phyloP scores from a whole-genome alignment of 2,329 filamentous ascomycete genomes.

The Fusarium domesticum region DNA sequence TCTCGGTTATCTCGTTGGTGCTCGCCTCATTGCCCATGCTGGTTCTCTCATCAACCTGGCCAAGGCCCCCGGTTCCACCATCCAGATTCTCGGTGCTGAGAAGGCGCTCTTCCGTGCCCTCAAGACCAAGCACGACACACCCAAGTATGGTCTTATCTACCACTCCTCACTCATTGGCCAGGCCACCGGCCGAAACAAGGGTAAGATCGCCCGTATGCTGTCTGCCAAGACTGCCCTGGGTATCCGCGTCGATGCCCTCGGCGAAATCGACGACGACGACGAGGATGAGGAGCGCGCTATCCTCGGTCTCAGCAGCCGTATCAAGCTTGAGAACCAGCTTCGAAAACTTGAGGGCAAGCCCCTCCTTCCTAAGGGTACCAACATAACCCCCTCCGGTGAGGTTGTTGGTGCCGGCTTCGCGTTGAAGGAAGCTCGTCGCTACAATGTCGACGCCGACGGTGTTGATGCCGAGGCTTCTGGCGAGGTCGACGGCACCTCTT shows the following conservation, averaged over 20 bases:
- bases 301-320: slow-evolving; percentile 69
- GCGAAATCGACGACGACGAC: slow-evolving; percentile 57
- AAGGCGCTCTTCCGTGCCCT: slow-evolving; percentile 97
- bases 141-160: slow-evolving; percentile 96
- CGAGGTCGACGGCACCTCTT: slow-evolving; percentile 40
- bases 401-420: slow-evolving; percentile 67
- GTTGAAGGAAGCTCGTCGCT: slow-evolving; percentile 88
- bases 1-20: slow-evolving; percentile 89
- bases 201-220: slow-evolving; percentile 96
- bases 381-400: slow-evolving; percentile 71
- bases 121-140: slow-evolving; percentile 98
- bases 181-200: slow-evolving; percentile 97
- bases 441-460: slow-evolving; percentile 92
- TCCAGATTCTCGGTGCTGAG: slow-evolving; percentile 97
- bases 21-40: slow-evolving; percentile 89
- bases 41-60: slow-evolving; percentile 93
- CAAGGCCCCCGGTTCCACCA: slow-evolving; percentile 91
- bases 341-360: slow-evolving; percentile 87
- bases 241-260: slow-evolving; percentile 82
- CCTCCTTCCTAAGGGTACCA: slow-evolving; percentile 69
- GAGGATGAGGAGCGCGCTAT: slow-evolving; percentile 88
- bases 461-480: slow-evolving; percentile 49
- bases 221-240: slow-evolving; percentile 91
- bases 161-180: slow-evolving; percentile 93
- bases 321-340: slow-evolving; percentile 73